Percentiles rank a stretch among this genome's conserved stretches.
Evolutionary conservation across 345 rosid species (phyloP).

Genomic region (Hibiscus syriacus): DNA sequence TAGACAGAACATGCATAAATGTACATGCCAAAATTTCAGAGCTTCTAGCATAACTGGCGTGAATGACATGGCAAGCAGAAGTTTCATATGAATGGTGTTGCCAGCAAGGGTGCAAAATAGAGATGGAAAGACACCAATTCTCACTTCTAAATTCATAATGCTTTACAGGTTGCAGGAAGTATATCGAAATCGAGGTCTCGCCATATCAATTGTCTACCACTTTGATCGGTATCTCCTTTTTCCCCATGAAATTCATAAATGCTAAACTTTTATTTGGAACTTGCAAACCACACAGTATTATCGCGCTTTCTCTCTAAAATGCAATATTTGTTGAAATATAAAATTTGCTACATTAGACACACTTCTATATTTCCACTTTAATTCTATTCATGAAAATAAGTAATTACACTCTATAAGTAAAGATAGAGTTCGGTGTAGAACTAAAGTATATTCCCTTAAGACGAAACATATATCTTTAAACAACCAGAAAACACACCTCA

Average conservation of each 20-base stretch:
- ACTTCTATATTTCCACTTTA: conserved; percentile 1
- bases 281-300: conserved; percentile 5
- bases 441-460: neutral
- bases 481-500: conserved; percentile 46
- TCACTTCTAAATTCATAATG: neutral
- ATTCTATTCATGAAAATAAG: neutral
- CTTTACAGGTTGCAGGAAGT: neutral
- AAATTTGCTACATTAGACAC: conserved; percentile 1
- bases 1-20: neutral
- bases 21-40: conserved; percentile 4
- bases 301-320: neutral
- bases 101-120: conserved; percentile 4
- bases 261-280: conserved; percentile 1
- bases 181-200: conserved; percentile 1
- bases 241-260: neutral
- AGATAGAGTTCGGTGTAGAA: neutral
- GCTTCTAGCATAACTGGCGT: neutral
- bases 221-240: neutral
- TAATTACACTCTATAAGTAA: neutral
- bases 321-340: neutral
- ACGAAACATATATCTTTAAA: neutral
- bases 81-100: neutral
- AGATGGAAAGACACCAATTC: neutral
- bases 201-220: neutral
- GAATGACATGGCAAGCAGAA: neutral